These are phyloP conservation scores for Detonula confervacea DNA, from an alignment of 352 stramenopile genomes.

Conservation along the genomic window DNA sequence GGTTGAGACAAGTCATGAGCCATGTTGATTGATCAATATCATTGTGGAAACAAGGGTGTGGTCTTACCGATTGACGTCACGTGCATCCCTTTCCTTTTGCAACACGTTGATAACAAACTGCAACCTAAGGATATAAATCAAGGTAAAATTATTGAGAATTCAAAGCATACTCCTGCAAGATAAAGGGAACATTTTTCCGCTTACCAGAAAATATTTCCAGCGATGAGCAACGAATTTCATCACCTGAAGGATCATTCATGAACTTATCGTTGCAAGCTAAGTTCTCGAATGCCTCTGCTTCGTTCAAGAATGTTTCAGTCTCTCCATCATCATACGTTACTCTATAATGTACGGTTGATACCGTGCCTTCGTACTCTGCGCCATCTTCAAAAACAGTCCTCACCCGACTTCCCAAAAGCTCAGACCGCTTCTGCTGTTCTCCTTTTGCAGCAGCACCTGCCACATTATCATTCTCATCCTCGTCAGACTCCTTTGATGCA, in stretches of 20 bases:
- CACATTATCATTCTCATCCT: background rate
- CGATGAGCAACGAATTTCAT: constrained; percentile 16
- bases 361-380: constrained; percentile 41
- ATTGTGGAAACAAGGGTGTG: too few relatives aligned
- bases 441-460: background rate
- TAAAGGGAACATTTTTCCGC: background rate
- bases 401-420: constrained; percentile 34
- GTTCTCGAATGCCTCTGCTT: constrained; percentile 38
- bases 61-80: constrained; percentile 33
- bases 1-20: background rate
- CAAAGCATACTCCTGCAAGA: background rate
- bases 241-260: background rate
- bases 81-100: constrained; percentile 41
- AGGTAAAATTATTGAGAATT: too few relatives aligned
- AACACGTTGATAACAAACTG: constrained; percentile 44
- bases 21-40: background rate
- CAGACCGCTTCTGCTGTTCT: background rate
- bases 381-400: constrained; percentile 48
- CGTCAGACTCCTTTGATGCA: background rate
- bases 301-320: constrained; percentile 30
- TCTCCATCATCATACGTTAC: constrained; percentile 49
- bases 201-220: constrained; percentile 53
- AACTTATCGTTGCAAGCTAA: constrained; percentile 27
- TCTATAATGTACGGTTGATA: constrained; percentile 39
- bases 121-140: too few relatives aligned